phyloP scores from a whole-genome alignment of 352 stramenopile species.

The Globisporangium canariense region DNA sequence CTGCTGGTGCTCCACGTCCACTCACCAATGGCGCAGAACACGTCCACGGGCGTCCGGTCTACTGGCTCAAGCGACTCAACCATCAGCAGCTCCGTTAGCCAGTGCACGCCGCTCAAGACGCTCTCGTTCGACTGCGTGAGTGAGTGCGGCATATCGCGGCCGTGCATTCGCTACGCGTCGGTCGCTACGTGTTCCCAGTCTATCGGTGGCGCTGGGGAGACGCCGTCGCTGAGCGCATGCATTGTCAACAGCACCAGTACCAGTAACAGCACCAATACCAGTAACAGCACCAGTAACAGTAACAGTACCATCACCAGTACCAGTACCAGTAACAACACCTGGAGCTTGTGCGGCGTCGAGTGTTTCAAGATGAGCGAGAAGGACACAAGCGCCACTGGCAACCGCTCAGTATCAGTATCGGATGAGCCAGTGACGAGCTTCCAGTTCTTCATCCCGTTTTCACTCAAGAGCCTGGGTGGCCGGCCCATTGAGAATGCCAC shows the following conservation, averaged over 20 bases:
- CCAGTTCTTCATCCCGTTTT: conserved; percentile 19
- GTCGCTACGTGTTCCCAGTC: neutral
- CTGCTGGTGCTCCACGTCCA: neutral
- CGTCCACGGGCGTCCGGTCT: neutral
- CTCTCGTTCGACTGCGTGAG: conserved; percentile 15
- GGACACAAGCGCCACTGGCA: conserved; percentile 1
- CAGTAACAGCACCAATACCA: no score
- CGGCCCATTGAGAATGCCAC: conserved; percentile 12
- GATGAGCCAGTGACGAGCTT: neutral
- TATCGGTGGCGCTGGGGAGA: conserved; percentile 5
- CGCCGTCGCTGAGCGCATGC: conserved; percentile 8
- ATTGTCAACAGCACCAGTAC: neutral
- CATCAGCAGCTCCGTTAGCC: neutral
- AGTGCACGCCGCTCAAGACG: conserved; percentile 13
- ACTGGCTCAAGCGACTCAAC: no score
- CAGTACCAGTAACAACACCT: neutral
- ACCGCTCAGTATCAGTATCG: neutral
- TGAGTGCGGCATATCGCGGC: neutral
- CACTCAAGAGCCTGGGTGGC: conserved; percentile 4
- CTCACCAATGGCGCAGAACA: neutral
- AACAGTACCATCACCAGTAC: neutral
- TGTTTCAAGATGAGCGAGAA: conserved; percentile 14
- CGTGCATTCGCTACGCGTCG: conserved; percentile 16
- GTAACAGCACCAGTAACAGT: neutral
- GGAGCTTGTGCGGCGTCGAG: conserved; percentile 11